These are phyloP conservation scores for Lachancea meyersii DNA, from an alignment of 805 yeast genomes.

Conservation along the genomic window DNA sequence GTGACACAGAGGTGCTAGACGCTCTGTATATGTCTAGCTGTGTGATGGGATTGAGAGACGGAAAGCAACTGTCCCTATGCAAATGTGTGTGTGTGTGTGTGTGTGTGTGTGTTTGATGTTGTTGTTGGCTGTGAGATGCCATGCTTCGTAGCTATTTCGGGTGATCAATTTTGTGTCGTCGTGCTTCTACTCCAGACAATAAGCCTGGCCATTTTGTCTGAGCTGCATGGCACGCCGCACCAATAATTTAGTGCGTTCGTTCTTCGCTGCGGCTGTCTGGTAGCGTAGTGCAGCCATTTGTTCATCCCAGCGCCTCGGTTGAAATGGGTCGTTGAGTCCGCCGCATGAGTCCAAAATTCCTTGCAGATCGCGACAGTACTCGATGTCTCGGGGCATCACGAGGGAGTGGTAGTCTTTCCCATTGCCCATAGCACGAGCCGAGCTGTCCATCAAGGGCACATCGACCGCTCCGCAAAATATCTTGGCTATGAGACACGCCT, in stretches of 20 bases:
- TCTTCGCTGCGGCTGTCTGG: constrained; percentile 16
- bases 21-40: no score
- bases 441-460: constrained; percentile 3
- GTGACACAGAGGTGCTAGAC: no score
- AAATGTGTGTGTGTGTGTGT: no score
- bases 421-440: constrained; percentile 2
- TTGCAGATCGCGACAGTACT: constrained; percentile 24
- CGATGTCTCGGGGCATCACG: constrained; percentile 21
- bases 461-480: constrained; percentile 50
- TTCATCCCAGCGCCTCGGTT: constrained; percentile 25
- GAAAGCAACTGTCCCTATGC: no score
- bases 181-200: constrained; percentile 2
- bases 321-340: constrained; percentile 14
- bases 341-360: constrained; percentile 17
- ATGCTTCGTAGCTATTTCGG: not conserved
- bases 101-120: no score
- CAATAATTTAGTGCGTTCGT: constrained; percentile 18
- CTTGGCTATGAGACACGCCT: constrained; percentile 59
- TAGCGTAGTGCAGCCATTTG: constrained; percentile 14
- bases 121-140: no score
- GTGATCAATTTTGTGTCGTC: not conserved
- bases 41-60: no score
- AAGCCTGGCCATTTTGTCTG: constrained; percentile 17
- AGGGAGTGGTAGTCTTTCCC: constrained; percentile 16
- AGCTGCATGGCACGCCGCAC: constrained; percentile 15